Evolutionary conservation across 2,329 filamentous ascomycete species (phyloP), one percentile per base, ranked within the genome.

Genomic region (Microcyclospora tardicrescens): DNA sequence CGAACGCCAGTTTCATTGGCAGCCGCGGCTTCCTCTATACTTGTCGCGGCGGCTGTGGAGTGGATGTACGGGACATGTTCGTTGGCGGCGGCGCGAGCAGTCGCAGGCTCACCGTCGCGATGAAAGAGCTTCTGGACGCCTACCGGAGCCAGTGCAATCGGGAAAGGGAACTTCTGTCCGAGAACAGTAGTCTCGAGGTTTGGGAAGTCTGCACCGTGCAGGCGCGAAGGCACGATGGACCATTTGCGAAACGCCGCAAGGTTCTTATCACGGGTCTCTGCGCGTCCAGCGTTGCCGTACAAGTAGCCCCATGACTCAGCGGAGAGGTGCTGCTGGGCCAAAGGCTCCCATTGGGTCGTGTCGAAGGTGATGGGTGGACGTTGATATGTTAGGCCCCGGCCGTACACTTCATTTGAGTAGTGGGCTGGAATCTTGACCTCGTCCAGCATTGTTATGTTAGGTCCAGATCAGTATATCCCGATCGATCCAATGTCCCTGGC

Each of bases 91-190:
- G 74, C 76, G 11, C 66, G 59, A 0, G 80, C 76, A 0, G 75
- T 68, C 0, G 76, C 79, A 0, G 68, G 63, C 51, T 85, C 80
- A 10, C 67, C 73, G 45, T 81, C 75, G 0, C 63, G 56, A 47
- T 85, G 77, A 50, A 80, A 76, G 27, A 82, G 74, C 2, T 38
- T 31, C 48, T 84, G 78, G 0, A 83, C 77, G 0, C 81, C 80
- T 2, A 85, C 66, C 0, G 81, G 81, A 1, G 79, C 79, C 52
- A 80, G 70, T 2, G 81, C 54, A 1, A 81, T 48, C 0, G 77
- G 77, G 32, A 40, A 45, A 12, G 42, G 43, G 13, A 41, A 40
- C 30, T 43, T 47, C 36, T 35, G 36, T 3, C 43, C 52, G n/a
- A 52, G 33, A 10, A 49, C 41, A 9, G 38, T 47, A 13, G 45